Base-by-base conservation (phyloP, 345 rosid species). In the Odontarrhena argentea region DNA sequence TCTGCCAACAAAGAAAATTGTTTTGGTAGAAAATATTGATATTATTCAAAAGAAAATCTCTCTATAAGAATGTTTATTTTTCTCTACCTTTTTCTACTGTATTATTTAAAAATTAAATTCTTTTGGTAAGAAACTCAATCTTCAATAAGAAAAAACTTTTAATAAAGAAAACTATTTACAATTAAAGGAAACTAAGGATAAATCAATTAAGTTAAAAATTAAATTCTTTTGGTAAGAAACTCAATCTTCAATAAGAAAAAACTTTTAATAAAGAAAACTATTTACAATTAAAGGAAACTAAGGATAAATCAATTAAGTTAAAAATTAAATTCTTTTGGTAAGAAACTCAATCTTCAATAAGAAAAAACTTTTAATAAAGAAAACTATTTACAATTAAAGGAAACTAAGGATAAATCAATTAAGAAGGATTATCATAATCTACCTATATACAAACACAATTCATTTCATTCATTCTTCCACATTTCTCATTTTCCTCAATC, bases 401-500 rank as follows among this genome's bases (percentile, higher is more conserved):
- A 59, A 18, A 18, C 22, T 41, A 32, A 24, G 22, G 22, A 18
- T 18, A 10, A 52, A 35, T 53, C 45, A 52, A 43, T 9, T 12
- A 18, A 18, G 7, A 50, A 68, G 22, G 22, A 18, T 18, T 18
- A 18, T 18, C 22, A 12, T 18, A 18, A 18, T 32, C 2, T 18
- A 18, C 22, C 22, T 18, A 0, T 63, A 37, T 52, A 6, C 61
- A 61, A 9, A 44, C 34, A 25, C 7, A 54, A 0, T 49, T 36
- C 18, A 60, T n/a, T 26, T 44, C 70, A 54, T 43, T 38, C 7
- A 7, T 26, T 50, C 59, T 2, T 38, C 22, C 54, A 70, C 62
- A 7, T n/a, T 22, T 35, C 43, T 11, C 60, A 38, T 0, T 26
- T 32, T 1, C 1, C 1, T 28, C 32, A 32, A 5, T 32, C 22